These are phyloP conservation scores for Lotus japonicus DNA, from an alignment of 306 rosid species.

Conservation along the genomic window DNA sequence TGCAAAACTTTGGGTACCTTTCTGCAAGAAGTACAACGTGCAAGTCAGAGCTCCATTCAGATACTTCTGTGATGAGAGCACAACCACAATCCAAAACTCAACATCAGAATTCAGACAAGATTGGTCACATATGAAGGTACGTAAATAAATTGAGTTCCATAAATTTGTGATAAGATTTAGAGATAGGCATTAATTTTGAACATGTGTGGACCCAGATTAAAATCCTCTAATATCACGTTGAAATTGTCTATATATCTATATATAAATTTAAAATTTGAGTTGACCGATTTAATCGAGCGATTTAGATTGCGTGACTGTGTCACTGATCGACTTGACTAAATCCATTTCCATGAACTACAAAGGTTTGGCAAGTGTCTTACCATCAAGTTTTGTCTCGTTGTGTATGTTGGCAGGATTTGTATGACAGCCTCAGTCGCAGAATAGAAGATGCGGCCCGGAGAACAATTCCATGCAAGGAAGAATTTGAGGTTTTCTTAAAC, in stretches of 20 bases:
- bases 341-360: no score
- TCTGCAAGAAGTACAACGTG: slow-evolving; percentile 44
- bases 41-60: slow-evolving; percentile 57
- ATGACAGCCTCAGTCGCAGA: slow-evolving; percentile 33
- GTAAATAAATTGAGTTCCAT: neutral
- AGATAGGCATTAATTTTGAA: neutral
- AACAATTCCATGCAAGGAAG: slow-evolving; percentile 5
- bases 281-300: no score
- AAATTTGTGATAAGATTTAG: neutral
- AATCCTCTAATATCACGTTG: no score
- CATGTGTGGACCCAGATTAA: no score
- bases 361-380: no score
- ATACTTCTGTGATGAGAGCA: slow-evolving; percentile 25
- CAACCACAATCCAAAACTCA: neutral
- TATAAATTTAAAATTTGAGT: no score
- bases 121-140: slow-evolving; percentile 43
- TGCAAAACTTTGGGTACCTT: slow-evolving; percentile 59
- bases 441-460: slow-evolving; percentile 24
- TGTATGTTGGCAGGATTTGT: slow-evolving; percentile 40
- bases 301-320: no score
- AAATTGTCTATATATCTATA: no score
- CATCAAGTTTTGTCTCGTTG: neutral
- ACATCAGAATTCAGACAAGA: slow-evolving; percentile 32
- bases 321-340: no score
- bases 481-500: slow-evolving; percentile 24